These are phyloP conservation scores for Tetrahymena borealis DNA, from an alignment of 73 alveolate species.

Conservation along the genomic window DNA sequence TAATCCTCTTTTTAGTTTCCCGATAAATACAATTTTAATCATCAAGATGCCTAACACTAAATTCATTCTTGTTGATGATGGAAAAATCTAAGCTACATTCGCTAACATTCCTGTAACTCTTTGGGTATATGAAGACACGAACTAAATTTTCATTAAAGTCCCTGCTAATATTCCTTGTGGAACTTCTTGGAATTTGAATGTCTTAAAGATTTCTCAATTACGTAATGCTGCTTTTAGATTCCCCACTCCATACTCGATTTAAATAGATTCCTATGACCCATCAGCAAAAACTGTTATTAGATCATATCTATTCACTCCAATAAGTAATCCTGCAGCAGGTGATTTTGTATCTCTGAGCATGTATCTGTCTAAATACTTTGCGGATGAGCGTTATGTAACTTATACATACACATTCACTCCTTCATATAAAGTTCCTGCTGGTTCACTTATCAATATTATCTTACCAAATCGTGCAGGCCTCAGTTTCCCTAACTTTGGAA, in stretches of 20 bases:
- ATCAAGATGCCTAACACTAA: background rate
- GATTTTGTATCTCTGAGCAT: conserved; percentile 4
- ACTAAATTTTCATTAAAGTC: background rate
- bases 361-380: conserved; percentile 14
- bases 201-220: conserved; percentile 2
- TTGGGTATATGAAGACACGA: background rate
- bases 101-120: background rate
- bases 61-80: background rate
- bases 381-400: conserved; percentile 25
- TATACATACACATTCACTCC: conserved; percentile 29
- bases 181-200: background rate
- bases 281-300: conserved; percentile 8
- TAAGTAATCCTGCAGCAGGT: conserved; percentile 4
- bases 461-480: conserved; percentile 25
- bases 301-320: background rate
- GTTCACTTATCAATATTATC: background rate
- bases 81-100: background rate
- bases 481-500: background rate
- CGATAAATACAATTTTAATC: background rate
- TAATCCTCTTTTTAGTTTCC: background rate
- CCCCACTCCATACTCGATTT: conserved; percentile 8
- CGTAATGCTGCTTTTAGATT: conserved; percentile 25
- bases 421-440: conserved; percentile 27
- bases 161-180: background rate
- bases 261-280: background rate